phyloP scores from a whole-genome alignment of 148 eudicot species.

The Cornus controversa region DNA sequence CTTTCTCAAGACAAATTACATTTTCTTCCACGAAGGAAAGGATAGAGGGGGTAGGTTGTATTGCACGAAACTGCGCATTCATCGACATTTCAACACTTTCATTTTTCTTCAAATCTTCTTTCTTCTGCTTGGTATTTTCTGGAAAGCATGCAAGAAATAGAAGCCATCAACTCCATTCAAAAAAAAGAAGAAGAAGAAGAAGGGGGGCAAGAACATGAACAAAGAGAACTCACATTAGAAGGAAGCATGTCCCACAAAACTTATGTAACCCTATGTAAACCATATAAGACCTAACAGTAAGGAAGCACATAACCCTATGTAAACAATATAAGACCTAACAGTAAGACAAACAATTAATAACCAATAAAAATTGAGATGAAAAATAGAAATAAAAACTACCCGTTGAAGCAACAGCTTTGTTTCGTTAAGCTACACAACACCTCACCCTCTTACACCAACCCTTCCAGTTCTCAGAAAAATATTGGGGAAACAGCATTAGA shows the following conservation, averaged over 20 bases:
- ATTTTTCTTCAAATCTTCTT: constrained; percentile 37
- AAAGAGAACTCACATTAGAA: background rate
- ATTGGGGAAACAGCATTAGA: no score
- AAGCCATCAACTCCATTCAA: background rate
- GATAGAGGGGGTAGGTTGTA: constrained; percentile 73
- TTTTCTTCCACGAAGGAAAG: constrained; percentile 80
- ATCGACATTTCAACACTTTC: constrained; percentile 54
- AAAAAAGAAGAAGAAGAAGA: background rate
- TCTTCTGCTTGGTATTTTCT: constrained; percentile 45
- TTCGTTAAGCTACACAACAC: no score
- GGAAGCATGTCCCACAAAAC: background rate
- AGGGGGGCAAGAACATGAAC: background rate
- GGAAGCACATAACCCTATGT: background rate
- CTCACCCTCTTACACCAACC: no score
- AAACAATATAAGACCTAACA: background rate
- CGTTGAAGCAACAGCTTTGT: no score
- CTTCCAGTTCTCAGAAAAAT: background rate
- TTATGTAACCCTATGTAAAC: background rate
- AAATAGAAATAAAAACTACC: no score
- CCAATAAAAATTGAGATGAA: background rate
- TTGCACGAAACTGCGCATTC: constrained; percentile 98
- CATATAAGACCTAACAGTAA: background rate
- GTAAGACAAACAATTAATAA: background rate
- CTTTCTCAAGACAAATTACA: constrained; percentile 34
- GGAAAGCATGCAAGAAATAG: constrained; percentile 17